Percentiles rank a stretch among this genome's conserved stretches.
These are phyloP conservation scores for Eucommia ulmoides DNA, from an alignment of 257 asterid genomes.

Conservation along the genomic window DNA sequence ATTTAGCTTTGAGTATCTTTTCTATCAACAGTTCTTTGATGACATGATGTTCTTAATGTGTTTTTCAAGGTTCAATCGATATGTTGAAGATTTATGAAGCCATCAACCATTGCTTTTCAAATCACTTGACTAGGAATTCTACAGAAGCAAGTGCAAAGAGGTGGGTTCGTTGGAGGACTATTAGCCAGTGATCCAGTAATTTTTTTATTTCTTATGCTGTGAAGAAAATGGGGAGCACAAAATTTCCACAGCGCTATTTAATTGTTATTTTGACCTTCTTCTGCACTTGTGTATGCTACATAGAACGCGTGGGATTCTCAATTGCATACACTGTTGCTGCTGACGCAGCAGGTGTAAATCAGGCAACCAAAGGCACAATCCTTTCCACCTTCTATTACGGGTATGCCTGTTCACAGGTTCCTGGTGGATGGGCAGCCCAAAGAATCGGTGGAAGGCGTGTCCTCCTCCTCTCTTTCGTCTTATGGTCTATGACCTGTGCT, in stretches of 20 bases:
- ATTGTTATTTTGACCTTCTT: constrained; percentile 66
- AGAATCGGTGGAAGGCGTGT: constrained; percentile 75
- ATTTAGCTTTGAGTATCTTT: too few species aligned
- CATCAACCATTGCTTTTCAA: too few species aligned
- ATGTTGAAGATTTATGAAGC: too few species aligned
- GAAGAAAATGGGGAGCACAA: constrained; percentile 49
- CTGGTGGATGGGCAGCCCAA: constrained; percentile 99
- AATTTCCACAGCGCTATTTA: constrained; percentile 52
- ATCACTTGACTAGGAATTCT: too few species aligned
- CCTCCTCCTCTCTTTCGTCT: constrained; percentile 62
- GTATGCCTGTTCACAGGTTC: constrained; percentile 86
- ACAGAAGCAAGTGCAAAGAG: too few species aligned
- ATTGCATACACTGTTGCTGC: constrained; percentile 90
- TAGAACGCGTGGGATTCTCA: constrained; percentile 90
- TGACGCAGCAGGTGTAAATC: constrained; percentile 71
- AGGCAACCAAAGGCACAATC: constrained; percentile 76
- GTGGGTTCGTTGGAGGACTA: too few species aligned
- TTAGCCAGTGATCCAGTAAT: too few species aligned
- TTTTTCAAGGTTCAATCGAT: too few species aligned
- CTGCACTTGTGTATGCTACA: constrained; percentile 87
- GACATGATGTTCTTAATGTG: too few species aligned
- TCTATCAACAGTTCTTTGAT: too few species aligned
- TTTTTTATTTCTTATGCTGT: too few species aligned
- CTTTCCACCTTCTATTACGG: constrained; percentile 87
- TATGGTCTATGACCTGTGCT: constrained; percentile 85